Percentiles rank a stretch among this genome's conserved stretches.
These are phyloP conservation scores for Psophocarpus tetragonolobus DNA, from an alignment of 306 rosid genomes.

Conservation along the genomic window DNA sequence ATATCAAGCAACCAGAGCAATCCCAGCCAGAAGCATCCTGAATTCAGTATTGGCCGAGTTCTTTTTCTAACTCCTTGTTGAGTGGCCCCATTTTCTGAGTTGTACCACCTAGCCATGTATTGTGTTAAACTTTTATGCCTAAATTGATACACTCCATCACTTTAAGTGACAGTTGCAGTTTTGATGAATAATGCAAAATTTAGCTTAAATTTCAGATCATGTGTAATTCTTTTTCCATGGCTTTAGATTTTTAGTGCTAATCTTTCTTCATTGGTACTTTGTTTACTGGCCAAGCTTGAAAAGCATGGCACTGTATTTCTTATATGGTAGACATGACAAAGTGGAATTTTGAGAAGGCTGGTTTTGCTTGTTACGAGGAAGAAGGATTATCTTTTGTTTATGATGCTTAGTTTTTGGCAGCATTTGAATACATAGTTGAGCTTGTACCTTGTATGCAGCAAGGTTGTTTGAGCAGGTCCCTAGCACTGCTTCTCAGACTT, in stretches of 20 bases:
- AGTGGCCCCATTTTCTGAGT: background rate
- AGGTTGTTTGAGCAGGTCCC: background rate
- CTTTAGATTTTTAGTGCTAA: background rate
- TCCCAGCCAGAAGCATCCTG: background rate
- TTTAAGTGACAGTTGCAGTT: background rate
- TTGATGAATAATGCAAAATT: conserved; percentile 8
- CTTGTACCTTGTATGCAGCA: background rate
- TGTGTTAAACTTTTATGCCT: conserved; percentile 5
- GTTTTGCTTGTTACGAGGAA: background rate
- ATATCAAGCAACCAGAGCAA: background rate
- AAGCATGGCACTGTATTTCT: background rate
- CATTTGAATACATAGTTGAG: background rate
- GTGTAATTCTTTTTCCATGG: background rate
- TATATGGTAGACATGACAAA: background rate
- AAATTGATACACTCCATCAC: background rate
- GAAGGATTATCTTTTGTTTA: background rate
- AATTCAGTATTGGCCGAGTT: background rate
- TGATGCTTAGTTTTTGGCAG: background rate
- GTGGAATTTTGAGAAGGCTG: conserved; percentile 30
- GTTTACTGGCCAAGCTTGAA: background rate
- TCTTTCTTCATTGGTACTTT: background rate
- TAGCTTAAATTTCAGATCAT: background rate
- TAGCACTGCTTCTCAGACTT: background rate
- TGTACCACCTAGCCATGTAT: background rate
- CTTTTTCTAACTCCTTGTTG: background rate